These are phyloP conservation scores for Cyclotella choctawhatcheeana DNA, from an alignment of 108 stramenopile genomes.

Conservation along the genomic window DNA sequence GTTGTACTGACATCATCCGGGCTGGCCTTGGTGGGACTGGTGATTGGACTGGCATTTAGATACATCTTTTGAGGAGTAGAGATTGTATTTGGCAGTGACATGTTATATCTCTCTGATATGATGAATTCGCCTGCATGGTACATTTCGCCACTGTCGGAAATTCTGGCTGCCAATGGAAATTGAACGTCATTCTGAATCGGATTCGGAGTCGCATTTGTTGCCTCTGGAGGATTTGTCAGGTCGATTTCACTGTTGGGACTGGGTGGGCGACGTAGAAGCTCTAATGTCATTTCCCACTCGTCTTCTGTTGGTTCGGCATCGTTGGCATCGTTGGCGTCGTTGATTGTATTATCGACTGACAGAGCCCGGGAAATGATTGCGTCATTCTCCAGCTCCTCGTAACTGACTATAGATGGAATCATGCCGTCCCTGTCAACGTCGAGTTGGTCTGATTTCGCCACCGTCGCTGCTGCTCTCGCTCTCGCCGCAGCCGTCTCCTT, in stretches of 20 bases:
- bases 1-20: background rate
- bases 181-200: background rate
- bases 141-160: slow-evolving; percentile 3
- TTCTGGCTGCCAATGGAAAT: slow-evolving; percentile 4
- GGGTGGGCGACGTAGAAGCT: slow-evolving; percentile 21
- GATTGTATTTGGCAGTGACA: background rate
- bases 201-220: slow-evolving; percentile 14
- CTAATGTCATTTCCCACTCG: slow-evolving; percentile 35
- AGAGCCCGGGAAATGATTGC: background rate
- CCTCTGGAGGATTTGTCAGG: slow-evolving; percentile 8
- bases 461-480: background rate
- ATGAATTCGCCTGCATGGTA: slow-evolving; percentile 17
- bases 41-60: no score
- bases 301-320: slow-evolving; percentile 5
- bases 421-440: slow-evolving; percentile 1
- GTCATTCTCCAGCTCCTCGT: slow-evolving; percentile 20
- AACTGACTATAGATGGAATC: slow-evolving; percentile 7
- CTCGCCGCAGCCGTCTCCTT: background rate
- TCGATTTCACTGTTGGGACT: slow-evolving; percentile 20
- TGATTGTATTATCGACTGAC: background rate
- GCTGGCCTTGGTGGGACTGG: background rate
- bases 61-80: background rate
- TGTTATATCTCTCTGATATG: background rate
- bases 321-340: background rate
- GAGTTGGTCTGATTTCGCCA: no score